Conservation (phyloP, 306 rosid species). For the Lathyrus sativus region DNA sequence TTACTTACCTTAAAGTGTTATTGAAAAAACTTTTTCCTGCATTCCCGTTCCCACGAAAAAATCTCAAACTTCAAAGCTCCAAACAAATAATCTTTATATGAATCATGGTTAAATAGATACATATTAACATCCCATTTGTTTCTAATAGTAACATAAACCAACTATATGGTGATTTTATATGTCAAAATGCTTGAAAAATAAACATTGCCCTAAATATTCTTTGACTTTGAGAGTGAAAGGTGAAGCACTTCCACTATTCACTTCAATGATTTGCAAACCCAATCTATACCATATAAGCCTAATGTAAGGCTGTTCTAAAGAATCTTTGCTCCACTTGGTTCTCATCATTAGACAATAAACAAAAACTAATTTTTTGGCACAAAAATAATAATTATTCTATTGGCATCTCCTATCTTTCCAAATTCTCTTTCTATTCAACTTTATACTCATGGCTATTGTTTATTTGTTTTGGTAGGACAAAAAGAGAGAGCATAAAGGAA, state of each 20-base stretch:
- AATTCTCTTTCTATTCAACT: constrained; percentile 31
- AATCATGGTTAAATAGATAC: no score
- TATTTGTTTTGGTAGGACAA: constrained; percentile 40
- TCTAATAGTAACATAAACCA: no score
- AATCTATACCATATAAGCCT: constrained; percentile 28
- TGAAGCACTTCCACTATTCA: constrained; percentile 29
- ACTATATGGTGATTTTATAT: constrained; percentile 23
- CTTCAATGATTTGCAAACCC: constrained; percentile 33
- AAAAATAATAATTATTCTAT: constrained; percentile 47
- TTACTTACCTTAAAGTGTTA: no score
- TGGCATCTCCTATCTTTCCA: constrained; percentile 66
- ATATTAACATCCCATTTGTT: no score
- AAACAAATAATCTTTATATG: no score
- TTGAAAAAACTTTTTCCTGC: no score
- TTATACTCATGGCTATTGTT: constrained; percentile 46
- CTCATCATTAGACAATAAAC: constrained; percentile 4
- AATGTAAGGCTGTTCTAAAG: constrained; percentile 34
- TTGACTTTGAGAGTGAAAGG: constrained; percentile 26
- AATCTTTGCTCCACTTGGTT: constrained; percentile 46
- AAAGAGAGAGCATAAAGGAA: constrained; percentile 43
- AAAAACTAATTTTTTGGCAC: constrained; percentile 31
- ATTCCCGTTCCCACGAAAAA: no score
- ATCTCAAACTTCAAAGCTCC: no score
- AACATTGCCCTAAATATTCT: constrained; percentile 5
- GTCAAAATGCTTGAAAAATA: constrained; percentile 23